Percentiles rank a stretch among this genome's conserved stretches.
These are phyloP conservation scores for Pyropia yezoensis DNA, from an alignment of 23 red algal genomes.

Conservation along the genomic window DNA sequence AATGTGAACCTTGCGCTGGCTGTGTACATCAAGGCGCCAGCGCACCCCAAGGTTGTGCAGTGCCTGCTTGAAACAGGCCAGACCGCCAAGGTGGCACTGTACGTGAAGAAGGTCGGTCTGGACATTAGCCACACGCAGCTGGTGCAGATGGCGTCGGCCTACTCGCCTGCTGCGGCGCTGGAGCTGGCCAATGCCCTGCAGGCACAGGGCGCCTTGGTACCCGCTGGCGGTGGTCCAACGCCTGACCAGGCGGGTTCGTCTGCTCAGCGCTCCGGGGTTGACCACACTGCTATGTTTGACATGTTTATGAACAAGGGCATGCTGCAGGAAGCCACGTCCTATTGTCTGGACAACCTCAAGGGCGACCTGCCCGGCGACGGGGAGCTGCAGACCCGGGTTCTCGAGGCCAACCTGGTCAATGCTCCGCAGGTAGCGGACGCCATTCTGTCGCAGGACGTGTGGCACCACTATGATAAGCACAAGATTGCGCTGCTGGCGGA, in stretches of 20 bases:
- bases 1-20: slow-evolving; percentile 77
- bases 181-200: slow-evolving; percentile 75
- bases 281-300: slow-evolving; percentile 80
- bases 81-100: slow-evolving; percentile 53
- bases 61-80: slow-evolving; percentile 80
- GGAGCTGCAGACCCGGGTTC: slow-evolving; percentile 85
- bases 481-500: slow-evolving; percentile 87
- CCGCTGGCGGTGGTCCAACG: slow-evolving; percentile 13
- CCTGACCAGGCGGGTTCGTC: slow-evolving; percentile 12
- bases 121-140: slow-evolving; percentile 57
- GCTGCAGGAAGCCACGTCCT: slow-evolving; percentile 87
- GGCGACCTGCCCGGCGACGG: slow-evolving; percentile 75
- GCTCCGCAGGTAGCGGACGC: slow-evolving; percentile 97
- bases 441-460: slow-evolving; percentile 89
- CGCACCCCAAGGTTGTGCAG: slow-evolving; percentile 92
- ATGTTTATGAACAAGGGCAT: slow-evolving; percentile 92
- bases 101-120: slow-evolving; percentile 67
- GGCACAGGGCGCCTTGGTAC: slow-evolving; percentile 44
- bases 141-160: slow-evolving; percentile 67
- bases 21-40: slow-evolving; percentile 81
- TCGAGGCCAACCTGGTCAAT: slow-evolving; percentile 83
- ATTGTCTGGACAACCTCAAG: slow-evolving; percentile 86
- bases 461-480: slow-evolving; percentile 75
- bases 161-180: slow-evolving; percentile 58
- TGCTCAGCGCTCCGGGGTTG: slow-evolving; percentile 51